Evolutionary conservation across 257 asterid species (phyloP).

Genomic region (Galeopsis tetrahit): DNA sequence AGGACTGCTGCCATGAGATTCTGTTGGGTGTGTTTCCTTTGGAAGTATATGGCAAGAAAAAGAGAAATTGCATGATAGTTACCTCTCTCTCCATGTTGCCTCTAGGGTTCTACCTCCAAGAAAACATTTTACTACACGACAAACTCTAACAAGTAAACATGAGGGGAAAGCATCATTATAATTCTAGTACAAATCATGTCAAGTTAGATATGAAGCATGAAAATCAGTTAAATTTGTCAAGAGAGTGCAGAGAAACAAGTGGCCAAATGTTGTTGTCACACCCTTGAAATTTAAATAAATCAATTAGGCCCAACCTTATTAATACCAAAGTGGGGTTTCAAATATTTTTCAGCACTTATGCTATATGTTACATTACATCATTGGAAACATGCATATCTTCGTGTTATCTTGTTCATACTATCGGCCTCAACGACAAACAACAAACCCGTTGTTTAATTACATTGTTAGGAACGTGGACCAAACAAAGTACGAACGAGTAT

Average conservation of each 20-base stretch:
- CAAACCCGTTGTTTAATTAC: not conserved
- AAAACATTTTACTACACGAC: constrained; percentile 37
- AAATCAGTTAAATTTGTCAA: constrained; percentile 41
- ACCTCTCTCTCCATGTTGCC: constrained; percentile 23
- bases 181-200: constrained; percentile 30
- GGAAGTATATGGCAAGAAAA: constrained; percentile 40
- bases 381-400: not conserved
- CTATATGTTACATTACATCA: not conserved
- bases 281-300: not conserved
- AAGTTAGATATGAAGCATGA: constrained; percentile 34
- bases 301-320: not conserved
- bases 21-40: constrained; percentile 58
- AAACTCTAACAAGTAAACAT: constrained; percentile 31
- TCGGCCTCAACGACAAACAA: not conserved
- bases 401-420: not conserved
- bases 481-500: not conserved
- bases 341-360: not conserved
- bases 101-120: constrained; percentile 34
- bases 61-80: constrained; percentile 25
- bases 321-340: constrained; percentile 22
- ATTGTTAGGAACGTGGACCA: not conserved
- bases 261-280: constrained; percentile 25
- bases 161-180: constrained; percentile 11
- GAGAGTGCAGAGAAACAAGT: constrained; percentile 25
- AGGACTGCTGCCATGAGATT: constrained; percentile 55